A percentile compares a stretch with the other conserved stretches of the same genome.
phyloP scores from a whole-genome alignment of 2,329 filamentous ascomycete genomes.

The Neospermospora avenae region DNA sequence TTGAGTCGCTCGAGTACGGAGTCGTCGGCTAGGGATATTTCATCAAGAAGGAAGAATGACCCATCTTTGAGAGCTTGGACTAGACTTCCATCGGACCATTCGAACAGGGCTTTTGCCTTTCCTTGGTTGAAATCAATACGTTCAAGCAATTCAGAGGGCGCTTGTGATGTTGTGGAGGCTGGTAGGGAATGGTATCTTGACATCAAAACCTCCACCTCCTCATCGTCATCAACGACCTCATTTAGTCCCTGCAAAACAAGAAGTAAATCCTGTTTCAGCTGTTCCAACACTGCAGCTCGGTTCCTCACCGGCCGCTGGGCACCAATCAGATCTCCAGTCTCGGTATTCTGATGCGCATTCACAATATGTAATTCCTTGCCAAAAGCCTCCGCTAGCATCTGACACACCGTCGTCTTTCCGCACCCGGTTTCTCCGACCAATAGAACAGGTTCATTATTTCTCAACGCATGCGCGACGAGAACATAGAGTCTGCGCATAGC shows the following conservation, averaged over 20 bases:
- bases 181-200: constrained; percentile 44
- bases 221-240: constrained; percentile 54
- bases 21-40: constrained; percentile 96
- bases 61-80: constrained; percentile 91
- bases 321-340: constrained; percentile 95
- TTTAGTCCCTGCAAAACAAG: constrained; percentile 40
- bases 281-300: constrained; percentile 66
- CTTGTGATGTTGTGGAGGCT: neutral
- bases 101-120: constrained; percentile 82
- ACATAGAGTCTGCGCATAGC: constrained; percentile 92
- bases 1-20: constrained; percentile 95
- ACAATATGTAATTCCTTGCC: constrained; percentile 78
- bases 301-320: constrained; percentile 91
- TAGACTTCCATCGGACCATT: constrained; percentile 93
- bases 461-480: constrained; percentile 80
- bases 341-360: constrained; percentile 97
- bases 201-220: constrained; percentile 54
- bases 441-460: constrained; percentile 89
- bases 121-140: constrained; percentile 47
- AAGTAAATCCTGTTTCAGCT: constrained; percentile 60
- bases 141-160: constrained; percentile 33
- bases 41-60: constrained; percentile 89
- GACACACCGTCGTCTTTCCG: constrained; percentile 95
- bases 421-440: constrained; percentile 96
- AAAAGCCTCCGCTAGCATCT: constrained; percentile 81